These are phyloP conservation scores for Schizosaccharomyces cryophilus DNA, from an alignment of 805 yeast genomes.

Conservation along the genomic window DNA sequence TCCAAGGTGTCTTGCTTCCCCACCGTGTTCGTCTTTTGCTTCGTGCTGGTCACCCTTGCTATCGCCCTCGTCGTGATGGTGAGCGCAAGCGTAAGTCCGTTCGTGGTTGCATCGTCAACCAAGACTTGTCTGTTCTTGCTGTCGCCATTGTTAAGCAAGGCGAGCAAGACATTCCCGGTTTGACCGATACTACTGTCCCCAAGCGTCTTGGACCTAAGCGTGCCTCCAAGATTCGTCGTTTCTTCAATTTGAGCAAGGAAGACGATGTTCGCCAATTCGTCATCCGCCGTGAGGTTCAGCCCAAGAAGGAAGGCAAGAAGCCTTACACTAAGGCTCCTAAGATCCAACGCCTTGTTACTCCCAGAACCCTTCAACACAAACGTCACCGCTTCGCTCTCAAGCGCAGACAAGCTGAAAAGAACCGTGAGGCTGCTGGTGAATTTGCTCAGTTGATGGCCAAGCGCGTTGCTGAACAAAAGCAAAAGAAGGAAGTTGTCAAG, in stretches of 20 bases:
- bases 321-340: slow-evolving; percentile 99
- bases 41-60: slow-evolving; percentile 87
- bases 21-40: slow-evolving; percentile 94
- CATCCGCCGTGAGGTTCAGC: slow-evolving; percentile 75
- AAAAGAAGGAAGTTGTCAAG: slow-evolving; percentile 93
- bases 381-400: slow-evolving; percentile 83
- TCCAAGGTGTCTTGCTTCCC: slow-evolving; percentile 97
- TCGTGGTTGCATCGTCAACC: slow-evolving; percentile 96
- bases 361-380: slow-evolving; percentile 98
- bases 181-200: slow-evolving; percentile 84
- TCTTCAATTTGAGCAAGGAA: slow-evolving; percentile 92
- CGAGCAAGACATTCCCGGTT: slow-evolving; percentile 83
- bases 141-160: slow-evolving; percentile 92
- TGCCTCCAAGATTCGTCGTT: slow-evolving; percentile 99
- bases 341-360: slow-evolving; percentile 98
- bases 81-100: slow-evolving; percentile 99
- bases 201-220: slow-evolving; percentile 99
- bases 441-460: slow-evolving; percentile 95
- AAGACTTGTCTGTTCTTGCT: slow-evolving; percentile 88
- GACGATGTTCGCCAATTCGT: slow-evolving; percentile 81
- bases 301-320: slow-evolving; percentile 73
- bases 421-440: slow-evolving; percentile 99
- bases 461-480: slow-evolving; percentile 95
- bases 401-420: slow-evolving; percentile 91
- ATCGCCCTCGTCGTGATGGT: slow-evolving; percentile 98